Percentiles rank a stretch among this genome's conserved stretches.
Evolutionary conservation across 2,329 filamentous ascomycete species (phyloP).

Genomic region (Apiospora pterosperma): DNA sequence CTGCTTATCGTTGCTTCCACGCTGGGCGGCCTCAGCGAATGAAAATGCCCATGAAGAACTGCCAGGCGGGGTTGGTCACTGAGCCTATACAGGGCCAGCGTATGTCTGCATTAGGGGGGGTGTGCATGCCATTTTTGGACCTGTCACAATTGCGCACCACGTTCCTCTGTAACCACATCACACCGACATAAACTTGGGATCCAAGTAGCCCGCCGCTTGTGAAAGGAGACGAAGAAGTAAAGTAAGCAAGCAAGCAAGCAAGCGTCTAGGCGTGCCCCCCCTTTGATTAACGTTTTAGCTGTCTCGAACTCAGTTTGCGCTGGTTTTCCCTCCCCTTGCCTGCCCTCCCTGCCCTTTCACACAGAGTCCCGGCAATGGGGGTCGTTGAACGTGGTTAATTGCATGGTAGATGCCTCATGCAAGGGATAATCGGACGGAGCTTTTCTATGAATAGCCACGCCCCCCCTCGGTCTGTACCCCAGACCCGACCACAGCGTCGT

Average conservation of each 20-base stretch:
- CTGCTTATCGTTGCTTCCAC: background rate
- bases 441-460: background rate
- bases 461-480: background rate
- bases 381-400: background rate
- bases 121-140: background rate
- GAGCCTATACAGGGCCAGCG: background rate
- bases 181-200: background rate
- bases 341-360: background rate
- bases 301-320: background rate
- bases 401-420: background rate
- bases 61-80: background rate
- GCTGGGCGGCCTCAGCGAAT: background rate
- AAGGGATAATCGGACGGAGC: background rate
- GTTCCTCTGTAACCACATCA: background rate
- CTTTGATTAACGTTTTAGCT: background rate
- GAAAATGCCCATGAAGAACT: background rate
- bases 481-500: background rate
- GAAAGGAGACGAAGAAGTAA: background rate
- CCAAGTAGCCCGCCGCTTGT: background rate
- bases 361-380: background rate
- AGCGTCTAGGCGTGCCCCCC: too few species aligned
- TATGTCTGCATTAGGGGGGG: background rate
- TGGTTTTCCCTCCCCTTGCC: background rate
- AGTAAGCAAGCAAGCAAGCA: too few species aligned
- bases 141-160: background rate